Conservation (phyloP, 192 early-diverging fungal genomes). For the Backusella luteola region DNA sequence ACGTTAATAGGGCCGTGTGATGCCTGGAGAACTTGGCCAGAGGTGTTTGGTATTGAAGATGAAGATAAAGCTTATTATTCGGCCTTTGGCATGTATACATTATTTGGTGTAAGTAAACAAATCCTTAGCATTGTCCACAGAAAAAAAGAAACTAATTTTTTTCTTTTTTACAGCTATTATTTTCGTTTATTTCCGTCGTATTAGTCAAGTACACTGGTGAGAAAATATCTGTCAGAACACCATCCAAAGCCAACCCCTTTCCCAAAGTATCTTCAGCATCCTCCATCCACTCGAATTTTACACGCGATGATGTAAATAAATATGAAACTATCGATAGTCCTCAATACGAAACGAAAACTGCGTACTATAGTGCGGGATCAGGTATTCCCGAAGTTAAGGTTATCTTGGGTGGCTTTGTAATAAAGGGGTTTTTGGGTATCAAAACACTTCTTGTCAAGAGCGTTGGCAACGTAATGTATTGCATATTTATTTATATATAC, state of each 20-base stretch:
- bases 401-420: slow-evolving; percentile 92
- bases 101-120: slow-evolving; percentile 37
- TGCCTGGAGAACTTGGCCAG: slow-evolving; percentile 56
- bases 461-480: slow-evolving; percentile 71
- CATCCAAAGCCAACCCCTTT: slow-evolving; percentile 11
- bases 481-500: neutral
- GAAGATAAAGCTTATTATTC: slow-evolving; percentile 20
- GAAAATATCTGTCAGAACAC: slow-evolving; percentile 21
- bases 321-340: neutral
- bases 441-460: slow-evolving; percentile 90
- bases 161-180: slow-evolving; percentile 29
- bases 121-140: neutral
- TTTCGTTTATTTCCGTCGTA: slow-evolving; percentile 56
- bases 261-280: slow-evolving; percentile 6
- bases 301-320: neutral
- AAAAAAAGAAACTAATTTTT: too few species aligned
- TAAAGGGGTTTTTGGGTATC: slow-evolving; percentile 87
- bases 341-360: slow-evolving; percentile 51
- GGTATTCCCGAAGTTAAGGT: slow-evolving; percentile 96
- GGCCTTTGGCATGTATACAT: slow-evolving; percentile 37
- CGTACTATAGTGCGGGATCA: slow-evolving; percentile 91
- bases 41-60: slow-evolving; percentile 30
- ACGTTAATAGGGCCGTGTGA: slow-evolving; percentile 35
- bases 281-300: slow-evolving; percentile 7
- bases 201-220: slow-evolving; percentile 60